These are phyloP conservation scores for Pittosporum tobira DNA, from an alignment of 129 eudicot genomes.

Conservation along the genomic window DNA sequence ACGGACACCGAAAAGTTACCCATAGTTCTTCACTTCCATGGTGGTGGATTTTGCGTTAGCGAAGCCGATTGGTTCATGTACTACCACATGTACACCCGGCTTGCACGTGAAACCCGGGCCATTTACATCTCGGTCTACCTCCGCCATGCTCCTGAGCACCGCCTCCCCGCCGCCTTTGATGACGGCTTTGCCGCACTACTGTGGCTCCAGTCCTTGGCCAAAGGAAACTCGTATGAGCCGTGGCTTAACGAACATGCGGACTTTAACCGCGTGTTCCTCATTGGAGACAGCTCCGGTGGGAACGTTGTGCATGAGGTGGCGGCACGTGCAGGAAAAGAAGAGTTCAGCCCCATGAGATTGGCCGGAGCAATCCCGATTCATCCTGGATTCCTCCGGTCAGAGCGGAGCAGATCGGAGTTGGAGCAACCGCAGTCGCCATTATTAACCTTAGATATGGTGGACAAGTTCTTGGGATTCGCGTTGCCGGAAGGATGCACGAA, in stretches of 20 bases:
- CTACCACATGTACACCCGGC: constrained; percentile 44
- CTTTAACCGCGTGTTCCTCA: constrained; percentile 55
- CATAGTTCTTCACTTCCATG: constrained; percentile 58
- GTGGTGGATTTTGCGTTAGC: constrained; percentile 78
- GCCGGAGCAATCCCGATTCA: constrained; percentile 73
- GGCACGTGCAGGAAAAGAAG: constrained; percentile 34
- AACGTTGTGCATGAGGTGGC: constrained; percentile 67
- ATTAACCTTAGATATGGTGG: constrained; percentile 71
- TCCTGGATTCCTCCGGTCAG: constrained; percentile 56
- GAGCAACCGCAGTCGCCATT: constrained; percentile 65
- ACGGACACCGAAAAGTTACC: constrained; percentile 37
- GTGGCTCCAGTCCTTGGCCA: constrained; percentile 52
- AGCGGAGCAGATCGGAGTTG: constrained; percentile 58
- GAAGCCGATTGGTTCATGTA: constrained; percentile 67
- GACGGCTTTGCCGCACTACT: constrained; percentile 48
- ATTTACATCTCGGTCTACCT: constrained; percentile 51
- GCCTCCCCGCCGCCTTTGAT: constrained; percentile 71
- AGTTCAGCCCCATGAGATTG: constrained; percentile 30
- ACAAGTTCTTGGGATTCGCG: constrained; percentile 54
- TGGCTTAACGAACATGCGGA: constrained; percentile 34
- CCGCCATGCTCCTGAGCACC: constrained; percentile 68
- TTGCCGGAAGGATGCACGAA: constrained; percentile 58
- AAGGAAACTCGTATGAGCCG: constrained; percentile 21
- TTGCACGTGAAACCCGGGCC: constrained; percentile 36
- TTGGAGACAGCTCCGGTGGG: constrained; percentile 85